Base-by-base conservation (phyloP, 2,329 filamentous ascomycete genomes). In the Remersonia thermophila region DNA sequence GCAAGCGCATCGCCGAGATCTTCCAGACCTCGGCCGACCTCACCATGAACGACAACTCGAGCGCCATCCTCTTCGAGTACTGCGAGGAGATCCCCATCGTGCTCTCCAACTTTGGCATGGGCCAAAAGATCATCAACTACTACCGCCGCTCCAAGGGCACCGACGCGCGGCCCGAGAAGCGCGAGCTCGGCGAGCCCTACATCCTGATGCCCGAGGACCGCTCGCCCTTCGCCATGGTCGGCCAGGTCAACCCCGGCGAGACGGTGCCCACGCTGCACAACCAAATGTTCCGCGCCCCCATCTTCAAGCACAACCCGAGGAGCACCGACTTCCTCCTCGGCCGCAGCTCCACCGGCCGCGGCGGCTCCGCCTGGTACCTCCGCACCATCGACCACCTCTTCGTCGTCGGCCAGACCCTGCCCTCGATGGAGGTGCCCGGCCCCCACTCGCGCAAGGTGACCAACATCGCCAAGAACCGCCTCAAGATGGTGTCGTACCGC, bases 31-130 rank as follows among this genome's bases (percentile, higher is more conserved):
- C 86, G 1, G 84, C 81, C 52, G 83, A 94, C 49, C 66, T 98
- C 13, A 85, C 83, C 17, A 66, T 95, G 48, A 82, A 76, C 43
- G 91, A 98, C 57, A 95, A 94, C 53, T 86, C 89, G 0, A 81
- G 78, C 29, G 79, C 85, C 14, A 71, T 95, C 4, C 71, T 98
- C 11, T 80, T 96, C 25, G 91, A 98, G 58, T 98, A 98, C 56
- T 93, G 85, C 7, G 91, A 98, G 58, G 86, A 95, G 51, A 80
- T 85, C 44, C 91, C 91, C 1, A 82, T 80, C 8, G 85, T 93
- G 41, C 65, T 98, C 43, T 95, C 89, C 30, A 95, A 93, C 54
- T 94, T 95, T 51, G 91, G 89, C 46, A 98, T 98, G 91, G 87
- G 87, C 35, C 93, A 81, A 56, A 82, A 86, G 36, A 73, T 98